Base-by-base conservation (phyloP, 2,329 filamentous ascomycete genomes). In the Cylindrodendrum hubeiense region DNA sequence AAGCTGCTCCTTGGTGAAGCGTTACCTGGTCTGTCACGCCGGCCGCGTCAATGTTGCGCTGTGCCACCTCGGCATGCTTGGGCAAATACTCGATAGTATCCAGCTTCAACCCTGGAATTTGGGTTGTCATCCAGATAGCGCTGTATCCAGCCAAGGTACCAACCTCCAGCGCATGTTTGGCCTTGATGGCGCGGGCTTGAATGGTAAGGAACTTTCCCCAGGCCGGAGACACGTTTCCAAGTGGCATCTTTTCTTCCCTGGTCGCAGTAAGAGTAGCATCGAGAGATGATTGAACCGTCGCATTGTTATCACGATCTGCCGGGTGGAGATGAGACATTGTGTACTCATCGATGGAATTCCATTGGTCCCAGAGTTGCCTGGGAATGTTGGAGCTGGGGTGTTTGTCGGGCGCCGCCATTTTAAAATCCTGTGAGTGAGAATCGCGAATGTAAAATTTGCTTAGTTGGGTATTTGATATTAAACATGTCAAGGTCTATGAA, bases 161-260 rank as follows among this genome's bases (percentile, higher is more conserved):
- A 17, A 64, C 54, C 22, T 64, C 55, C 1, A 64, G 49, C 4
- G 50, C 41, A 37, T 54, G 21, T n/a, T 50, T 44, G 3, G 61
- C 54, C 10, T 64, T 50, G 22, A 58, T 49, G 7, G 55, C 49
- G 9, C 49, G 47, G 3, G 55, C 55, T 37, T 64, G 54, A 2
- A 64, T 44, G 2, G 47, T 52, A 30, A 64, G 47, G 19, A 64
- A 64, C 26, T 64, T 59, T 21, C 61, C 55, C 43, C 55, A 58
- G 1, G 49, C 33, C 3, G 61, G 55, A 3, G 55, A 64, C 3
- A 54, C 61, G 21, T 62, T 62, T n/a, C 51, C 44, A 3, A 43
- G 51, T 2, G 51, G 51, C 59, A 62, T 62, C 7, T 30, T 15
- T 7, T 43, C 59, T 8, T 44, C 12, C 8, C 34, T 50, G 1